Percentiles rank a stretch among this genome's conserved stretches.
Conservation (phyloP, 257 asterid species). For the Cordia subcordata region DNA sequence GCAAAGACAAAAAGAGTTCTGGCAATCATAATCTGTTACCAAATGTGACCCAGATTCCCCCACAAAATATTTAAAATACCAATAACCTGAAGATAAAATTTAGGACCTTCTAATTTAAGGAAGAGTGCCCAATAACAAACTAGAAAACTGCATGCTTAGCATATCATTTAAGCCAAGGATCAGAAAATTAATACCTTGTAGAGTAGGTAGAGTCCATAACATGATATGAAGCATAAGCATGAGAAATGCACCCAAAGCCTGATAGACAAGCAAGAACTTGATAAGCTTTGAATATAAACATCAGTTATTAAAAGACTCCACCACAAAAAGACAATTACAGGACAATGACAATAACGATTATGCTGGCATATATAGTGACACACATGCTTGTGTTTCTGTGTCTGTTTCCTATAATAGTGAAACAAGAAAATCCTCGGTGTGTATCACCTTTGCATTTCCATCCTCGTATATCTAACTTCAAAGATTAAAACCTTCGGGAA, state of each 20-base stretch:
- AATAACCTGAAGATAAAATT: background rate
- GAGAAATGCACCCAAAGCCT: slow-evolving; percentile 98
- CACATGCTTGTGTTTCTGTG: background rate
- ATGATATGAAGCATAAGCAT: slow-evolving; percentile 70
- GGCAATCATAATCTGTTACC: no score
- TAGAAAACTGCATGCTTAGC: background rate
- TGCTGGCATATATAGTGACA: background rate
- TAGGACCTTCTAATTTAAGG: background rate
- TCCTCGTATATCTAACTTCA: no score
- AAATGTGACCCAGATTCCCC: no score
- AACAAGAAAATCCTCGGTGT: background rate
- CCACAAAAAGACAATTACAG: background rate
- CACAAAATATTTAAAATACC: no score
- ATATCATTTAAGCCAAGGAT: background rate
- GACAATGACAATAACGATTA: background rate
- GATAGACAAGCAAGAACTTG: slow-evolving; percentile 18
- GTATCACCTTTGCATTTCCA: no score
- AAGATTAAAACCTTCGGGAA: no score
- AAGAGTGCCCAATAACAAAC: background rate
- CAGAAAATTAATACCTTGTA: slow-evolving; percentile 55
- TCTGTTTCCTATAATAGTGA: background rate
- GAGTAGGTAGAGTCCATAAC: slow-evolving; percentile 76
- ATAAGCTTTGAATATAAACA: background rate
- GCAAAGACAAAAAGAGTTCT: no score
- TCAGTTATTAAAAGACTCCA: background rate